Evolutionary conservation across 352 stramenopile species (phyloP).

Genomic region (Phytophthora pluvialis): DNA sequence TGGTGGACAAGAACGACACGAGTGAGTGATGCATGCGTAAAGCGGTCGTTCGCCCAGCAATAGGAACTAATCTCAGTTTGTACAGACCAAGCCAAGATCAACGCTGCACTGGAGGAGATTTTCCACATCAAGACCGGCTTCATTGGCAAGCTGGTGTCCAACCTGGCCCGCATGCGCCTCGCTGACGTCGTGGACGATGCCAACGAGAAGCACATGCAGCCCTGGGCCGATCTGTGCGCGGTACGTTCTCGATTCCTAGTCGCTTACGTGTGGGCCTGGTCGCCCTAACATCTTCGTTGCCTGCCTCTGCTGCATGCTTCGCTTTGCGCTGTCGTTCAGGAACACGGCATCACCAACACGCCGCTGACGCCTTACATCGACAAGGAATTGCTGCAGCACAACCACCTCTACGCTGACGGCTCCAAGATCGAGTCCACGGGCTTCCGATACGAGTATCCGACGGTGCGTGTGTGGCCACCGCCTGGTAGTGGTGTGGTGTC

Average conservation of each 20-base stretch:
- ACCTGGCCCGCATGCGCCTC: constrained; percentile 77
- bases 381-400: constrained; percentile 87
- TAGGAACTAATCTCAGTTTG: constrained; percentile 5
- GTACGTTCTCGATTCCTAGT: constrained; percentile 31
- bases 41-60: background rate
- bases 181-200: constrained; percentile 86
- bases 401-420: constrained; percentile 81
- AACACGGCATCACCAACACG: constrained; percentile 83
- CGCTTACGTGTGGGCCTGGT: background rate
- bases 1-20: constrained; percentile 89
- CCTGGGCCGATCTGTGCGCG: constrained; percentile 84
- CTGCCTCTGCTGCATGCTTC: constrained; percentile 19
- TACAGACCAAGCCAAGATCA: constrained; percentile 83
- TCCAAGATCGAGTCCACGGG: constrained; percentile 81
- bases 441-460: constrained; percentile 79
- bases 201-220: constrained; percentile 92
- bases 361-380: constrained; percentile 89
- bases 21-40: constrained; percentile 45
- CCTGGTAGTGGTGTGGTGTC: constrained; percentile 4
- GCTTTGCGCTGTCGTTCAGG: constrained; percentile 36
- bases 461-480: constrained; percentile 35
- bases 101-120: constrained; percentile 71
- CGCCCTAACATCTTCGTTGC: constrained; percentile 6
- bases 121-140: constrained; percentile 89
- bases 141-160: constrained; percentile 86